Percentiles rank a stretch among this genome's conserved stretches.
Conservation (phyloP, 768 basidiomycete species). For the Candolleomyces efflorescens region DNA sequence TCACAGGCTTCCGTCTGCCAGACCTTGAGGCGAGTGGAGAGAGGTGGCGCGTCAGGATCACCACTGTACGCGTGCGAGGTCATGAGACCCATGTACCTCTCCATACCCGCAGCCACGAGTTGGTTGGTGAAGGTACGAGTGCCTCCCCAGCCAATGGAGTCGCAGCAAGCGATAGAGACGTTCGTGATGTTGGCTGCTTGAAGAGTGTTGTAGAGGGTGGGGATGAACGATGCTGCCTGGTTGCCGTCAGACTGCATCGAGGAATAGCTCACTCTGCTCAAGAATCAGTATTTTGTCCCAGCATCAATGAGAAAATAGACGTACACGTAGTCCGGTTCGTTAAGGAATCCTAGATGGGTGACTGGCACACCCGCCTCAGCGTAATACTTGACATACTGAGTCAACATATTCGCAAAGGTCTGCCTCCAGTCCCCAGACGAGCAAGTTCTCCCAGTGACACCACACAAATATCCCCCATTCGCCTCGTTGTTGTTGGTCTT, state of each 20-base stretch:
- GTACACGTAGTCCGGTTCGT: constrained; percentile 14
- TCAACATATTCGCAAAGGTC: constrained; percentile 9
- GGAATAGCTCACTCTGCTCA: constrained; percentile 9
- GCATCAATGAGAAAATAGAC: background rate
- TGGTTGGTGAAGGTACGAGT: constrained; percentile 9
- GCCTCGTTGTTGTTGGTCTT: constrained; percentile 16
- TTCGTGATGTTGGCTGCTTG: constrained; percentile 3
- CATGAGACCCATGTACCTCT: constrained; percentile 8
- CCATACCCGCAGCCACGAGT: constrained; percentile 12
- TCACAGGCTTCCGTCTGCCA: constrained; percentile 15
- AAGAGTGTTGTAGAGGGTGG: constrained; percentile 13
- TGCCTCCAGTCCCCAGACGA: constrained; percentile 14
- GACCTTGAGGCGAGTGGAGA: constrained; percentile 12
- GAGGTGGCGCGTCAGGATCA: constrained; percentile 11
- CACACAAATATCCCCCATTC: constrained; percentile 14
- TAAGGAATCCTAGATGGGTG: constrained; percentile 13
- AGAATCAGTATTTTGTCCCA: background rate
- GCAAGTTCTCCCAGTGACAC: constrained; percentile 9
- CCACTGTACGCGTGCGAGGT: constrained; percentile 13
- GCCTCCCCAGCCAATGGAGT: constrained; percentile 11
- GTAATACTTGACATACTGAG: constrained; percentile 14
- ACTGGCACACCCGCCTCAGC: constrained; percentile 8
- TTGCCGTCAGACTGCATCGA: constrained; percentile 15
- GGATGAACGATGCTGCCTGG: constrained; percentile 13
- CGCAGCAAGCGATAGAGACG: constrained; percentile 10